Base-by-base conservation (phyloP, 2,329 filamentous ascomycete species). In the Ophiognomonia clavigignenti-juglandacearum region DNA sequence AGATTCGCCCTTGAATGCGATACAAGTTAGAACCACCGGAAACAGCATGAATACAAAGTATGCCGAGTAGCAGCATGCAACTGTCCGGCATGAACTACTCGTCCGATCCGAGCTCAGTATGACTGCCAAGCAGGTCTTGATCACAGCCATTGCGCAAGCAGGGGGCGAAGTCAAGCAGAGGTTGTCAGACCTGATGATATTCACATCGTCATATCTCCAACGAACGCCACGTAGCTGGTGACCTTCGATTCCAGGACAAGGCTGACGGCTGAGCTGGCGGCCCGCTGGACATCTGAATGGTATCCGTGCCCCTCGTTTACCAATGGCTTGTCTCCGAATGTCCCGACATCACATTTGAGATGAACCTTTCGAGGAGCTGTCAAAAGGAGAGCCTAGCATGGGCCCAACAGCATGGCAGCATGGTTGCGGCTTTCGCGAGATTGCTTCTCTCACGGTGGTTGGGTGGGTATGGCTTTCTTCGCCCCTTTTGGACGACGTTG, bases 111-210 rank as follows among this genome's bases (percentile, higher is more conserved):
- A 29, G 31, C 19, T 13, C 20, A 36, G 16, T 36, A 24, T 18
- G 32, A 34, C 22, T 46, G 49, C 49, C 49, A 49, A 52, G 45
- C 38, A 37, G 34, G 39, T 42, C 29, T 39, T 39, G 23, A 29
- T 27, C 16, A 44, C 23, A 37, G 38, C 18, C 27, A 42, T 48
- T 51, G 49, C 49, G 49, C 49, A 51, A 48, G 49, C 45, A 48
- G 45, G n/a, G 49, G 49, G n/a, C 45, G 41, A 45, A 29, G 32
- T 43, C 27, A 4, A 6, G 34, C 40, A 35, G 3, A 14, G 16
- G 11, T 35, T n/a, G 32, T 35, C 29, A 31, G 29, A 31, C 10
- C 13, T 31, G 4, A 31, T 10, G n/a, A 10, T 31, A n/a, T 7
- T n/a, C 13, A 7, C 32, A 3, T 35, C 32, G 19, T 32, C 42